These are phyloP conservation scores for Dioscorea cayenensis DNA, from an alignment of 116 monocot genomes.

Conservation along the genomic window DNA sequence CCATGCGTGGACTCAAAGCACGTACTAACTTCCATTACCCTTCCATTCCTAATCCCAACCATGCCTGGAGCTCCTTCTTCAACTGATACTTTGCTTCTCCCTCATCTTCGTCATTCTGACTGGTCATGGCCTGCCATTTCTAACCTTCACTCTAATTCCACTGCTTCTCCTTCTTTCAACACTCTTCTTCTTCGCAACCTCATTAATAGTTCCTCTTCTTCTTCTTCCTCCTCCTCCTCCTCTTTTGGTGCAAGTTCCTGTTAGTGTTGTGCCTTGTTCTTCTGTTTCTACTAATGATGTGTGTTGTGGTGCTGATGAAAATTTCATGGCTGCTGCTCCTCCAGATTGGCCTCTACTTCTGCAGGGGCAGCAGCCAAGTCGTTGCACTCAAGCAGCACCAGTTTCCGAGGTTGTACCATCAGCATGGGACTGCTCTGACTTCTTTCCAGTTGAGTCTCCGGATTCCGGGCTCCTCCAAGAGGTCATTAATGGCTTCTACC, in stretches of 20 bases:
- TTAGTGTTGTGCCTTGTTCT: neutral
- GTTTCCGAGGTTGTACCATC: neutral
- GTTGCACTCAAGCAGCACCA: neutral
- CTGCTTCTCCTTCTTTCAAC: slow-evolving; percentile 19
- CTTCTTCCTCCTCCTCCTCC: neutral
- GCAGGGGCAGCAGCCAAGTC: neutral
- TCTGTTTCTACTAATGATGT: neutral
- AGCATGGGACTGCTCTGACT: slow-evolving; percentile 9
- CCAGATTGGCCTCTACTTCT: neutral
- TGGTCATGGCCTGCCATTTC: neutral
- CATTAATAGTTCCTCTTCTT: slow-evolving; percentile 4
- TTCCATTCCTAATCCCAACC: slow-evolving; percentile 9
- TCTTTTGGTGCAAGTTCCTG: neutral
- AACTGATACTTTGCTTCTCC: neutral
- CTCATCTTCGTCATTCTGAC: neutral
- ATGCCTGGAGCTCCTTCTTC: neutral
- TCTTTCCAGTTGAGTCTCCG: slow-evolving; percentile 40
- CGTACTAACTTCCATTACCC: slow-evolving; percentile 91
- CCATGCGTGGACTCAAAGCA: slow-evolving; percentile 87
- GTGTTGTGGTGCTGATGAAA: neutral
- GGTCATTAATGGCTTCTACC: slow-evolving; percentile 42
- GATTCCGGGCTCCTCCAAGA: slow-evolving; percentile 80
- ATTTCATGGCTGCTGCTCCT: neutral
- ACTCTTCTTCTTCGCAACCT: slow-evolving; percentile 39
- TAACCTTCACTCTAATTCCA: neutral